Evolutionary conservation across 2,329 filamentous ascomycete genomes (phyloP).

Genomic region (Herpotrichia juniperi): DNA sequence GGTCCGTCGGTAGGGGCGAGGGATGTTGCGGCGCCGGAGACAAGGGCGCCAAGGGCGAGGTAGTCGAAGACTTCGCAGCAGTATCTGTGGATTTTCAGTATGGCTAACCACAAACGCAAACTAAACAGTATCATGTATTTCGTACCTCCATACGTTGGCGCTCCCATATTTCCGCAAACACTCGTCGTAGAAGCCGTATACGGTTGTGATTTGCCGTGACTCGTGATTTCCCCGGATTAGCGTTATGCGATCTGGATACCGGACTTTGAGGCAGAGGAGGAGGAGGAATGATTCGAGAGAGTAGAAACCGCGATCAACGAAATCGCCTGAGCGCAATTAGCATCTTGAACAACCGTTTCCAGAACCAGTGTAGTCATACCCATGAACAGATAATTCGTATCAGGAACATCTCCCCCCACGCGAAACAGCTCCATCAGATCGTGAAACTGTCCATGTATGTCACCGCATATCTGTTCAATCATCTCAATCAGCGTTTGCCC

Average conservation of each 20-base stretch:
- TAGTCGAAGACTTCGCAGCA: slow-evolving; percentile 99
- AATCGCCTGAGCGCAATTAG: slow-evolving; percentile 72
- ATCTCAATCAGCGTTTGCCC: background rate
- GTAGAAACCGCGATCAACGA: slow-evolving; percentile 97
- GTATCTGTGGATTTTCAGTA: slow-evolving; percentile 14
- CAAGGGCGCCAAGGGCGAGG: slow-evolving; percentile 85
- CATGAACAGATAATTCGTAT: slow-evolving; percentile 98
- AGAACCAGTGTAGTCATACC: slow-evolving; percentile 57
- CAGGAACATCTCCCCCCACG: slow-evolving; percentile 90
- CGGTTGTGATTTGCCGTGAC: slow-evolving; percentile 94
- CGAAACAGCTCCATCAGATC: slow-evolving; percentile 96
- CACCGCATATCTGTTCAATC: slow-evolving; percentile 66
- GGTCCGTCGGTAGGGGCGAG: slow-evolving; percentile 66
- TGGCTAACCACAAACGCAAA: background rate
- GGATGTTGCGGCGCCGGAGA: slow-evolving; percentile 78
- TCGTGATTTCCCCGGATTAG: slow-evolving; percentile 95
- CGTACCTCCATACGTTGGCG: slow-evolving; percentile 88
- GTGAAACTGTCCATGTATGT: slow-evolving; percentile 96
- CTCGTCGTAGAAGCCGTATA: slow-evolving; percentile 98
- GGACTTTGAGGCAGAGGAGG: slow-evolving; percentile 92
- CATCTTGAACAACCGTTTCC: background rate
- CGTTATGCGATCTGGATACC: slow-evolving; percentile 96
- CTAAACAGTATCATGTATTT: background rate
- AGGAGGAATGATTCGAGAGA: slow-evolving; percentile 96
- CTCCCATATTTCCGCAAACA: slow-evolving; percentile 95